phyloP scores from a whole-genome alignment of 805 yeast species.

The Barnettozyma pratensis region DNA sequence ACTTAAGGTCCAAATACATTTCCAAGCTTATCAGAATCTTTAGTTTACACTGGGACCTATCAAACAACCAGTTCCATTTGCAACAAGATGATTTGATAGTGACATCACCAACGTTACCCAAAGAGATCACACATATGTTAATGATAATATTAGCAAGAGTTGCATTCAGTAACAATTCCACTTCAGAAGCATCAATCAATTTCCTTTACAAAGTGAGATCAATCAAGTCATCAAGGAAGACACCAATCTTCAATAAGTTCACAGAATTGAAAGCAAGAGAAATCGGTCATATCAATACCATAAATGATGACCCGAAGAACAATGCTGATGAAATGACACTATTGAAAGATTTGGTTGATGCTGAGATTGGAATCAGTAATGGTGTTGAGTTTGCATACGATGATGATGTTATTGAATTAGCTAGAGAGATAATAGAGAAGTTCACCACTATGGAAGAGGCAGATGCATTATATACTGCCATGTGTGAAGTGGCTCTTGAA shows the following conservation, averaged over 20 bases:
- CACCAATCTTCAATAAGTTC: slow-evolving; percentile 36
- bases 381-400: slow-evolving; percentile 62
- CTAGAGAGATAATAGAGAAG: slow-evolving; percentile 63
- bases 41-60: slow-evolving; percentile 23
- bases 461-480: slow-evolving; percentile 64
- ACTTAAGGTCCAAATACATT: slow-evolving; percentile 17
- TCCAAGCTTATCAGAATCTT: slow-evolving; percentile 17
- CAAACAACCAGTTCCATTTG: background rate
- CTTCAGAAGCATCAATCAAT: slow-evolving; percentile 32
- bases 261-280: slow-evolving; percentile 39
- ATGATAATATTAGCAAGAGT: slow-evolving; percentile 48
- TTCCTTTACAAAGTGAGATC: slow-evolving; percentile 34
- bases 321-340: background rate
- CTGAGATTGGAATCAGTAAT: slow-evolving; percentile 43
- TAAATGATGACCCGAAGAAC: slow-evolving; percentile 21
- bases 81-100: slow-evolving; percentile 5
- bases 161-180: slow-evolving; percentile 43
- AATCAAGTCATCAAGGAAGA: slow-evolving; percentile 20
- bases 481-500: slow-evolving; percentile 27
- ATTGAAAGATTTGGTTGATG: slow-evolving; percentile 15
- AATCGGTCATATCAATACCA: slow-evolving; percentile 29
- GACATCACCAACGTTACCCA: slow-evolving; percentile 20
- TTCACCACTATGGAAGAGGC: slow-evolving; percentile 75
- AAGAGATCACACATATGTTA: slow-evolving; percentile 37
- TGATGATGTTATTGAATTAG: slow-evolving; percentile 57